Conservation (phyloP, 495 filamentous ascomycete species). For the Cladorrhinum samala region DNA sequence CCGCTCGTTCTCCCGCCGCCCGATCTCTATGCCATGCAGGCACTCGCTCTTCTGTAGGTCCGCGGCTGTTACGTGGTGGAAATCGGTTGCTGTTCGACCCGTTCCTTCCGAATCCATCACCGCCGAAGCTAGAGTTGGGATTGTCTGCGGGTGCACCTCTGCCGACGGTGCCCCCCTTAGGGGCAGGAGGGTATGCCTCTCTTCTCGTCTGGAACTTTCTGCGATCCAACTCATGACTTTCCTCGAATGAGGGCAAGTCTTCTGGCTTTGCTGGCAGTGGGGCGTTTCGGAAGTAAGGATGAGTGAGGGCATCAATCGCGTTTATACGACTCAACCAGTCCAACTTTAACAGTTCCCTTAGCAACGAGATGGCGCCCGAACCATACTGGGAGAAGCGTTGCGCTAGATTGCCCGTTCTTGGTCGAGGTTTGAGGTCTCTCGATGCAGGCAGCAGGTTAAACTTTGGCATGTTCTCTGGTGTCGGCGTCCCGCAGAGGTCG, state of each 20-base stretch:
- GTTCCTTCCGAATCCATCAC: conserved; percentile 36
- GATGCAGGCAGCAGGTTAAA: conserved; percentile 77
- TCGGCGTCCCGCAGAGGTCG: conserved; percentile 86
- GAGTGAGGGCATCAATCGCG: conserved; percentile 87
- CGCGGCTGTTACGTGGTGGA: conserved; percentile 26
- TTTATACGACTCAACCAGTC: conserved; percentile 87
- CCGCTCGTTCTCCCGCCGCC: neutral
- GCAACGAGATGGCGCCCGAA: conserved; percentile 62
- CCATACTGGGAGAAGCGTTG: conserved; percentile 65
- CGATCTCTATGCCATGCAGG: conserved; percentile 47
- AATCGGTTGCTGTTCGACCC: conserved; percentile 37
- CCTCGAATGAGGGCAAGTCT: conserved; percentile 82
- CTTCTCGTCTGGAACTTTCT: conserved; percentile 78
- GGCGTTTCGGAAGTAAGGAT: conserved; percentile 77
- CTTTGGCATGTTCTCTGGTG: conserved; percentile 87
- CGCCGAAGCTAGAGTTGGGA: conserved; percentile 39
- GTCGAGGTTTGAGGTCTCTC: conserved; percentile 62
- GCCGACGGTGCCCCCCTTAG: conserved; percentile 81
- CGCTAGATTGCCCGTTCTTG: conserved; percentile 58
- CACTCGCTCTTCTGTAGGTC: conserved; percentile 38
- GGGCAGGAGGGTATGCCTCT: conserved; percentile 75
- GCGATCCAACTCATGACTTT: conserved; percentile 92
- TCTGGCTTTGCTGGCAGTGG: conserved; percentile 75
- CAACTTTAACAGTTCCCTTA: conserved; percentile 77
- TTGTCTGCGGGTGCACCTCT: conserved; percentile 61